Evolutionary conservation across 2,329 filamentous ascomycete genomes (phyloP).

Genomic region (Tolypocladium guangdongense): DNA sequence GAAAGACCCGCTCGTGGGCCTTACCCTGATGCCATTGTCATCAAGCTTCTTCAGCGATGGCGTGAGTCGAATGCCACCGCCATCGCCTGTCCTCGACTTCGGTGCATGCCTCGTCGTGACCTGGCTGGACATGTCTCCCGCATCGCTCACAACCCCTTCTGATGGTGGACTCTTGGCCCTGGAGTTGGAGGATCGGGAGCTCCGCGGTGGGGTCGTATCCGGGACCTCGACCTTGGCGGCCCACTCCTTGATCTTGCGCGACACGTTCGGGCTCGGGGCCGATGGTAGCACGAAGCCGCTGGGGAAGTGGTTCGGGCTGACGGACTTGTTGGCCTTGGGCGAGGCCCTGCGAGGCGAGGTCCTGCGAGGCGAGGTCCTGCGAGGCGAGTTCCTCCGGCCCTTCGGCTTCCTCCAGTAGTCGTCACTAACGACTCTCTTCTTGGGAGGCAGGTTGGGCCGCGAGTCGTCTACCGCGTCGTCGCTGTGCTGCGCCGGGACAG

Average conservation of each 20-base stretch:
- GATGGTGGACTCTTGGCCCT: constrained; percentile 14
- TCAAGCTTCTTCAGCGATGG: constrained; percentile 22
- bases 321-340: constrained; percentile 20
- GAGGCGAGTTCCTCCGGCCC: constrained; percentile 37
- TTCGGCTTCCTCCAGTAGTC: constrained; percentile 69
- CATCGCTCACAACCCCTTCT: constrained; percentile 15
- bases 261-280: constrained; percentile 41
- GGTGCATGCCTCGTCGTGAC: constrained; percentile 14
- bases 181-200: constrained; percentile 25
- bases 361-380: constrained; percentile 33
- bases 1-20: constrained; percentile 16
- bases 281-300: constrained; percentile 46
- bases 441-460: constrained; percentile 49
- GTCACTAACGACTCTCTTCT: constrained; percentile 89
- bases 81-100: constrained; percentile 13
- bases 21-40: constrained; percentile 20
- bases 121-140: constrained; percentile 15
- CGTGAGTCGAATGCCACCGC: constrained; percentile 34
- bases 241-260: constrained; percentile 53
- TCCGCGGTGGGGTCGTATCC: constrained; percentile 26
- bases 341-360: constrained; percentile 31
- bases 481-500: constrained; percentile 8
- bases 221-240: constrained; percentile 42
- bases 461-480: constrained; percentile 8
- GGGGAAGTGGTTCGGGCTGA: constrained; percentile 30